Evolutionary conservation across 306 rosid species (phyloP).

Genomic region (Malus sylvestris): DNA sequence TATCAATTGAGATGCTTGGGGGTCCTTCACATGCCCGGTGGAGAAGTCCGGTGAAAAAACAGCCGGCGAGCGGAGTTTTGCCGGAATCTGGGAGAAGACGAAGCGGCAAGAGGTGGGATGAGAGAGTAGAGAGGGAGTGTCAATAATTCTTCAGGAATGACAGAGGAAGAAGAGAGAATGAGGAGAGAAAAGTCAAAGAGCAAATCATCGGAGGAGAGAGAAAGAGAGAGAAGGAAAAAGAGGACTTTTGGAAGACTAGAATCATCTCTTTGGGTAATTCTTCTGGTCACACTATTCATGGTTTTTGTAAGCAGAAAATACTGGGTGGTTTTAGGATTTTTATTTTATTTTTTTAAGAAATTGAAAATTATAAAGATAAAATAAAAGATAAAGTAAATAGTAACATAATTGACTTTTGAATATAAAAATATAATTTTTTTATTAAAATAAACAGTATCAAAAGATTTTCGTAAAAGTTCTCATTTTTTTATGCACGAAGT

Average conservation of each 20-base stretch:
- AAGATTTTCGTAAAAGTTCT: too few relatives aligned
- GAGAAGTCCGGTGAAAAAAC: not conserved
- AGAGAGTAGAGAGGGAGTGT: not conserved
- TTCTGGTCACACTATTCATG: not conserved
- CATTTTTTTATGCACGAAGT: too few relatives aligned
- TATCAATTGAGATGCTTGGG: not conserved
- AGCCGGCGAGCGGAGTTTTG: not conserved
- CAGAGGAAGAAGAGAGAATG: not conserved
- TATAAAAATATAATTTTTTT: too few relatives aligned
- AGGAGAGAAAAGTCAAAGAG: not conserved
- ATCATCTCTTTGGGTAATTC: not conserved
- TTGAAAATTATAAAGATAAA: too few relatives aligned
- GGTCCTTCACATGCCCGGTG: conserved; percentile 1
- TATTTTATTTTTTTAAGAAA: too few relatives aligned
- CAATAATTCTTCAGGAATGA: not conserved
- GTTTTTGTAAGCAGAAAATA: not conserved
- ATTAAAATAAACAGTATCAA: too few relatives aligned
- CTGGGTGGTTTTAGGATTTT: not conserved
- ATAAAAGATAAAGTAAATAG: too few relatives aligned
- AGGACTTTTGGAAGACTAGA: conserved; percentile 6
- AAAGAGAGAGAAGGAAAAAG: not conserved
- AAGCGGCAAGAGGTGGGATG: not conserved
- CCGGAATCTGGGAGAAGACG: not conserved
- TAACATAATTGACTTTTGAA: too few relatives aligned
- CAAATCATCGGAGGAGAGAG: not conserved